Conservation (phyloP, 371 early-diverging fungal species). For the Capillidium rhysosporum region DNA sequence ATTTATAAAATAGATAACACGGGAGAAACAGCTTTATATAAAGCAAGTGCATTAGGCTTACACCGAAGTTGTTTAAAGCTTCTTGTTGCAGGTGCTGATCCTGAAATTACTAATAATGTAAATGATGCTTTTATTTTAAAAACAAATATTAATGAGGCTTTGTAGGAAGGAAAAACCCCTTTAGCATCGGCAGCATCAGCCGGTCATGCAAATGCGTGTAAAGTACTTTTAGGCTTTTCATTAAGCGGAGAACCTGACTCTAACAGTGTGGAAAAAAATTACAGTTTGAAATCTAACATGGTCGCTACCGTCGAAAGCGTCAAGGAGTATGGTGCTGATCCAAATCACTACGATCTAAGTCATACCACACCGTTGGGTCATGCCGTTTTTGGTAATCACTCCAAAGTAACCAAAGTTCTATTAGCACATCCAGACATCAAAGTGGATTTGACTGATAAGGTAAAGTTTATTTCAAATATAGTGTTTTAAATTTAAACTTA, state of each 20-base stretch:
- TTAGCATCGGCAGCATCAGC: no score
- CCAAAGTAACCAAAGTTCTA: background rate
- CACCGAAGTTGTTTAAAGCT: conserved; percentile 14
- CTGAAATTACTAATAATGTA: conserved; percentile 17
- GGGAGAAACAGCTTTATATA: conserved; percentile 19
- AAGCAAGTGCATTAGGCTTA: conserved; percentile 16
- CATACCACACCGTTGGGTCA: background rate
- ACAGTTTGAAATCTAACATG: no score
- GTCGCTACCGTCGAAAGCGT: no score
- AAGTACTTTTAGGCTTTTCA: no score
- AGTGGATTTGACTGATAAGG: no score
- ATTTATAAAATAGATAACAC: conserved; percentile 19
- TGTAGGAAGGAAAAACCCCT: conserved; percentile 2
- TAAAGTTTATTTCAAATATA: background rate
- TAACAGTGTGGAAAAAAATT: no score
- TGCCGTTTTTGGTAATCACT: background rate
- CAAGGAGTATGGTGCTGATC: background rate
- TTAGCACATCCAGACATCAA: background rate
- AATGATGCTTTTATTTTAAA: background rate
- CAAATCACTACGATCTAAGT: background rate
- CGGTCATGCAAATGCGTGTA: no score
- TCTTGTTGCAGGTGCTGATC: conserved; percentile 15
- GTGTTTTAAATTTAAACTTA: background rate
- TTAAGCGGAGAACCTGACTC: no score
- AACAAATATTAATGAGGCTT: background rate